phyloP scores from a whole-genome alignment of 257 asterid species.

The Solanum microdontum region DNA sequence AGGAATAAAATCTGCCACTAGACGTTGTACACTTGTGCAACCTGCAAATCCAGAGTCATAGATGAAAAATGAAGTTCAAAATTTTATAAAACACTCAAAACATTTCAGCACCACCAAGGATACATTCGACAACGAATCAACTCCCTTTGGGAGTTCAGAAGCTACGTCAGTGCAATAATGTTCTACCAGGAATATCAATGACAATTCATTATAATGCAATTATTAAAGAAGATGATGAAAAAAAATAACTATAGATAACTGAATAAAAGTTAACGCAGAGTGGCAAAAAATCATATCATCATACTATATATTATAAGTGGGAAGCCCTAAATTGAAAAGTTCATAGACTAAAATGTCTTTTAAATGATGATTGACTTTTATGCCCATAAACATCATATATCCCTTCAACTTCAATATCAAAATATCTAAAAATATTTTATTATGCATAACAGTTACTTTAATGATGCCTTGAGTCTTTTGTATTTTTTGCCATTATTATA shows the following conservation, averaged over 20 bases:
- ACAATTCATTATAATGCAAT: background rate
- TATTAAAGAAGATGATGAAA: background rate
- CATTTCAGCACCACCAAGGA: background rate
- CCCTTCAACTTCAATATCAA: background rate
- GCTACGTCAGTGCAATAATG: background rate
- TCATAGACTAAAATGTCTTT: background rate
- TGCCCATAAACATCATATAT: background rate
- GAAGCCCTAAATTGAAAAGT: background rate
- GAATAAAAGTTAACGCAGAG: background rate
- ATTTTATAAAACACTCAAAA: background rate
- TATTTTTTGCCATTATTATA: background rate
- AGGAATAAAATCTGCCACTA: constrained; percentile 61
- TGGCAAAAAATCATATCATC: background rate
- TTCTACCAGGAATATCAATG: background rate
- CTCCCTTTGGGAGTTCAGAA: background rate
- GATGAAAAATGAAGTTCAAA: background rate
- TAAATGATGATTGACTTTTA: background rate
- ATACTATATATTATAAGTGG: background rate
- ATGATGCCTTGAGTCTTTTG: background rate
- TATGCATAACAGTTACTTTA: background rate
- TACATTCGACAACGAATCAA: background rate
- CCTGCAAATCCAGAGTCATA: constrained; percentile 36
- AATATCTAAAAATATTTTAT: background rate
- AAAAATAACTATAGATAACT: background rate
- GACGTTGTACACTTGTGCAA: constrained; percentile 54